Conservation (phyloP, 106 monocot species). For the Dendrobium nobile region DNA sequence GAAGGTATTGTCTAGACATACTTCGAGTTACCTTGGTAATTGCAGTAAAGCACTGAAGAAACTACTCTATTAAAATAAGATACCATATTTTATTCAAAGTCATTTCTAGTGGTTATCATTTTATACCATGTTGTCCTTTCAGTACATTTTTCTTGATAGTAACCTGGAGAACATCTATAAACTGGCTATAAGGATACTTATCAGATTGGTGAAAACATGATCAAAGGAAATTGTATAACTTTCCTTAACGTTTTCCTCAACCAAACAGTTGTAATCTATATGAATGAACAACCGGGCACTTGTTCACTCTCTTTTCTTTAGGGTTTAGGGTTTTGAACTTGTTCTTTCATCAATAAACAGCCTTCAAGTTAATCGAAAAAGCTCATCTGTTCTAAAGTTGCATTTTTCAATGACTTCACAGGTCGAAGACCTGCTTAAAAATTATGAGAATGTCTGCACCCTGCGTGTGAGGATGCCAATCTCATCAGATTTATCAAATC, state of each 20-base stretch:
- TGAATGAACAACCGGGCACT: not conserved
- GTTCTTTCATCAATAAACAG: not conserved
- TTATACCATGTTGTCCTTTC: too few relatives aligned
- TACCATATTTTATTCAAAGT: not conserved
- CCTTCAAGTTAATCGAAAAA: not conserved
- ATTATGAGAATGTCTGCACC: conserved; percentile 58
- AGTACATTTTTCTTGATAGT: not conserved
- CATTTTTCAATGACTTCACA: conserved; percentile 12
- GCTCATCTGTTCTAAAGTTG: conserved; percentile 1
- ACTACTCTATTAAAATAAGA: not conserved
- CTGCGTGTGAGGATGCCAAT: conserved; percentile 66
- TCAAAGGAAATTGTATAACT: not conserved
- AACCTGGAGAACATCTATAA: not conserved
- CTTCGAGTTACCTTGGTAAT: too few relatives aligned
- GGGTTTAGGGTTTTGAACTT: not conserved
- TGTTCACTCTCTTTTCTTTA: not conserved
- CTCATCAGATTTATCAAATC: conserved; percentile 55
- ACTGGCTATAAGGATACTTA: not conserved
- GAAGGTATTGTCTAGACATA: not conserved
- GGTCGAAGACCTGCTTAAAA: conserved; percentile 59
- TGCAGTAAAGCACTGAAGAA: not conserved
- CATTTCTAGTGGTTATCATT: not conserved
- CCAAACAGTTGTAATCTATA: not conserved
- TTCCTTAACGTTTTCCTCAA: not conserved
- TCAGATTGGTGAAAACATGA: not conserved